phyloP scores from a whole-genome alignment of 2,329 filamentous ascomycete genomes.

The Plenodomus lindquistii region DNA sequence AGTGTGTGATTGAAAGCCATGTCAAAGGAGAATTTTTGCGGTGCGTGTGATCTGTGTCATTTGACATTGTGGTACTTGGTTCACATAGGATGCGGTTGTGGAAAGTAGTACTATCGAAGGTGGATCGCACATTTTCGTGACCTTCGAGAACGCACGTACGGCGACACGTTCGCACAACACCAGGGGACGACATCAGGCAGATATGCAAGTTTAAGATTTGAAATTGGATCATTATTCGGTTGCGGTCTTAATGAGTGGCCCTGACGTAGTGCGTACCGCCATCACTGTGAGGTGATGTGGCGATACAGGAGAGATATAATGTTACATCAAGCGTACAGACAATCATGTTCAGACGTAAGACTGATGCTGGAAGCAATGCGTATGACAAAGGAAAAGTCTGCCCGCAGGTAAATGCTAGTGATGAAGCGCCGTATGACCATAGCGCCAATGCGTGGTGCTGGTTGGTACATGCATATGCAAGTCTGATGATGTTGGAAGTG shows the following conservation, averaged over 20 bases:
- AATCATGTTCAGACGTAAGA: background rate
- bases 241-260: background rate
- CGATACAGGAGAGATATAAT: background rate
- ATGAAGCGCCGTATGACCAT: background rate
- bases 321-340: background rate
- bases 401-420: background rate
- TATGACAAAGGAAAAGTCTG: background rate
- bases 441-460: background rate
- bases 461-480: background rate
- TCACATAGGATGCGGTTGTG: background rate
- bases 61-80: background rate
- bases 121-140: background rate
- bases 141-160: background rate
- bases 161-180: background rate
- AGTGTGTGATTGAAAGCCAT: no score
- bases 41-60: background rate
- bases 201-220: background rate
- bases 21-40: background rate
- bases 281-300: background rate
- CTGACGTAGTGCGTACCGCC: background rate
- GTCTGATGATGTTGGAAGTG: background rate
- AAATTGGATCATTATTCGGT: background rate
- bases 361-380: background rate
- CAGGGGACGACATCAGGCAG: background rate
- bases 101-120: background rate